Evolutionary conservation across 2,329 filamentous ascomycete genomes (phyloP), one percentile per base, ranked within the genome.

Genomic region (Phyllosticta ampelicida): DNA sequence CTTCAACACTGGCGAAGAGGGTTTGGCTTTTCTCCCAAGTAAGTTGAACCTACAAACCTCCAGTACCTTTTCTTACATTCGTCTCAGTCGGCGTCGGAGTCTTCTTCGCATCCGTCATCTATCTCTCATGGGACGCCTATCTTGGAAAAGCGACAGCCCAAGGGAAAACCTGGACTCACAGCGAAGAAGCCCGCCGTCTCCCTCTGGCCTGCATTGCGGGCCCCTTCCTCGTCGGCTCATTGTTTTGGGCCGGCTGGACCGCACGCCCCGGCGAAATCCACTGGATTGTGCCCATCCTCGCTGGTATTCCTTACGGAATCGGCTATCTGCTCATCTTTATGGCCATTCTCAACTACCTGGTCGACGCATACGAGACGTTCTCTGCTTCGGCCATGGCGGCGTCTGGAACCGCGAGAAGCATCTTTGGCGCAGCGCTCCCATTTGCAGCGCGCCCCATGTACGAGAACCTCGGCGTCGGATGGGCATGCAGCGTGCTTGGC

Each of bases 301-400:
- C 73, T 0, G 73, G 71, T 3, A 62, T 77, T 0, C 67, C 74
- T 0, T 77, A 76, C 56, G 75, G 75, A 16, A 70, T 76, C 59
- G 75, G 75, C 0, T 77, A 75, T 60, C 61, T 79, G 65, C 71
- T 77, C 30, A 71, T 79, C 61, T 74, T 82, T 75, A 73, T 78
- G 77, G 67, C 77, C 63, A 64, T 75, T 26, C 65, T 82, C 72
- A 86, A 89, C 64, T 87, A 90, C 69, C 70, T 78, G 18, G 75
- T 78, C 16, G 77, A 80, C 59, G 86, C 86, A 20, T 91, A 91
- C 71, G 86, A 86, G 56, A 72, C 83, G 23, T 90, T 88, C 68
- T 86, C 87, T 23, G 87, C 87, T 52, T 85, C 80, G 60, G 89
- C 90, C 3, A 78, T 96, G 70, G 89, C 90, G 11, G 89, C 90